These are phyloP conservation scores for Vitis hybrid DNA, from an alignment of 177 flowering plant genomes.

Conservation along the genomic window DNA sequence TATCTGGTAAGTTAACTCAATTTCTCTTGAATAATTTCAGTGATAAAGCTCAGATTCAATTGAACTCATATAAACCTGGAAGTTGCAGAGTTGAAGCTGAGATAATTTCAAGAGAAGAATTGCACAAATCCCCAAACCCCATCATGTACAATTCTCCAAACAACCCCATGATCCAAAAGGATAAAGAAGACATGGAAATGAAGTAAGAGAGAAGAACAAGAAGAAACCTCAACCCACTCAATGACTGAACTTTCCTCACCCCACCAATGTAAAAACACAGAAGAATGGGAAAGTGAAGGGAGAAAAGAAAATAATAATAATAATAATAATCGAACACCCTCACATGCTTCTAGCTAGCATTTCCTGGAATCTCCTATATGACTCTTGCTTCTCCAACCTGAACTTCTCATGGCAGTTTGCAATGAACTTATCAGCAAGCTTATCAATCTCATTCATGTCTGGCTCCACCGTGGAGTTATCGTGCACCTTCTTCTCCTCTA, in stretches of 20 bases:
- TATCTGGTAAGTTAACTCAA: too few relatives aligned
- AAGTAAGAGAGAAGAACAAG: not conserved
- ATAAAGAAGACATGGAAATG: not conserved
- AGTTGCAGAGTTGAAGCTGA: too few relatives aligned
- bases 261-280: constrained; percentile 6
- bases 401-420: constrained; percentile 88
- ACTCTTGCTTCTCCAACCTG: constrained; percentile 91
- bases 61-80: too few relatives aligned
- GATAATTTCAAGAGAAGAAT: constrained; percentile 15
- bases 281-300: constrained; percentile 7
- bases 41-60: too few relatives aligned
- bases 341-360: constrained; percentile 89
- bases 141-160: constrained; percentile 23
- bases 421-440: constrained; percentile 82
- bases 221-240: constrained; percentile 1
- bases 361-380: constrained; percentile 85
- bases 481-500: constrained; percentile 56
- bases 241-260: constrained; percentile 14
- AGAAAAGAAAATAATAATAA: constrained; percentile 1
- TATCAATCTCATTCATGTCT: constrained; percentile 63
- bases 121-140: constrained; percentile 22
- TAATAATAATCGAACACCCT: constrained; percentile 1
- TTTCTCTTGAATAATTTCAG: too few relatives aligned
- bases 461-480: constrained; percentile 10
- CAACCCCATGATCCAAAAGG: not conserved